These are phyloP conservation scores for Cerrena zonata DNA, from an alignment of 1,284 basidiomycete genomes.

Conservation along the genomic window DNA sequence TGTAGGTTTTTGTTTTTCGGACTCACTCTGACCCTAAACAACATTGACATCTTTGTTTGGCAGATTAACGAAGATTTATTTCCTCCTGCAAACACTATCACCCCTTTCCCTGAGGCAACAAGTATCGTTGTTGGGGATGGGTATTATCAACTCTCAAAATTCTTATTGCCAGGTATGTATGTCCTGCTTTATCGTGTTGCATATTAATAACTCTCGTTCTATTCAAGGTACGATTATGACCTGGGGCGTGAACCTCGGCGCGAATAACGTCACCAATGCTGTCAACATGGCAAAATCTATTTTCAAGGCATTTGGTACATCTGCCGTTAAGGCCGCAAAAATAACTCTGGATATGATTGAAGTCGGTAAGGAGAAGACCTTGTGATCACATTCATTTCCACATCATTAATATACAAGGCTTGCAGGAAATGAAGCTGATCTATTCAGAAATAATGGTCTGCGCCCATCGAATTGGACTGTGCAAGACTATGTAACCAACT, in stretches of 20 bases:
- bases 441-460: slow-evolving; percentile 48
- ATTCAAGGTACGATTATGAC: slow-evolving; percentile 57
- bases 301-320: slow-evolving; percentile 43
- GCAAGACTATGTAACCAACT: slow-evolving; percentile 51
- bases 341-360: slow-evolving; percentile 53
- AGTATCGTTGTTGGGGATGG: slow-evolving; percentile 51
- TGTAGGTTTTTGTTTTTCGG: slow-evolving; percentile 29
- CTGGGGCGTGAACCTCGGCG: slow-evolving; percentile 68
- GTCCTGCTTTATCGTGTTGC: not conserved
- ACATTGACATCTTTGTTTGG: not conserved
- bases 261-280: slow-evolving; percentile 51
- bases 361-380: slow-evolving; percentile 34
- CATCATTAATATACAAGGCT: not conserved
- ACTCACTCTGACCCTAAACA: not conserved
- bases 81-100: slow-evolving; percentile 40
- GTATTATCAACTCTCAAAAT: slow-evolving; percentile 52
- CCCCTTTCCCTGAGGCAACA: slow-evolving; percentile 60
- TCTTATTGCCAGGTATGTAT: slow-evolving; percentile 44
- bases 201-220: too few species aligned
- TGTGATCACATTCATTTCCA: slow-evolving; percentile 6
- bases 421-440: slow-evolving; percentile 53
- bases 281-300: slow-evolving; percentile 56
- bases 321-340: slow-evolving; percentile 36
- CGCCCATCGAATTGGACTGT: slow-evolving; percentile 42
- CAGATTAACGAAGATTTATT: slow-evolving; percentile 42